Conservation (phyloP, 352 stramenopile species). For the Salisapilia sapeloensis region DNA sequence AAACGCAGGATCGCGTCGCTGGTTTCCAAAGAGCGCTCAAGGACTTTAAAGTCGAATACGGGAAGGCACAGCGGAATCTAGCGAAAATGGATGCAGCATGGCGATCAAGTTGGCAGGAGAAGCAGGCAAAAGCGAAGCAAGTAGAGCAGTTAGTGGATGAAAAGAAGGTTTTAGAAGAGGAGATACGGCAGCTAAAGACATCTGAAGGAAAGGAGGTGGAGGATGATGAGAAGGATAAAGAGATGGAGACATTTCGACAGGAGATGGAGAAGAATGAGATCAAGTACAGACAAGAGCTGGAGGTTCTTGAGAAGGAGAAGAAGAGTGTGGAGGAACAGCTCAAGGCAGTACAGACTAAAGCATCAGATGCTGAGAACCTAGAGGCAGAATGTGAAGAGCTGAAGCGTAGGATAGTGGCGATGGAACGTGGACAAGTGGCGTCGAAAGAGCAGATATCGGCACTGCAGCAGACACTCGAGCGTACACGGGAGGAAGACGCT, state of each 20-base stretch:
- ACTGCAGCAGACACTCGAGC: constrained; percentile 11
- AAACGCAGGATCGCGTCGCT: constrained; percentile 30
- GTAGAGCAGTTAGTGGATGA: constrained; percentile 9
- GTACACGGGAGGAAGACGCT: constrained; percentile 10
- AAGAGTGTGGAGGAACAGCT: constrained; percentile 3
- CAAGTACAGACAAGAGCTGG: constrained; percentile 6
- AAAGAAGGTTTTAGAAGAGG: constrained; percentile 3
- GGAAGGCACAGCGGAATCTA: constrained; percentile 49
- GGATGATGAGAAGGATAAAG: constrained; percentile 1
- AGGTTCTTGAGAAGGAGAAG: constrained; percentile 6
- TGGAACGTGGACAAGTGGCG: constrained; percentile 38
- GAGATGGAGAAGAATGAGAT: constrained; percentile 9
- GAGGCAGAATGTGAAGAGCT: constrained; percentile 9
- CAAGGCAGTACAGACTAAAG: constrained; percentile 3
- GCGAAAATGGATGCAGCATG: constrained; percentile 56
- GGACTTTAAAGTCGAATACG: constrained; percentile 32
- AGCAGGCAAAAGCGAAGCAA: constrained; percentile 1
- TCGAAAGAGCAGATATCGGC: constrained; percentile 22
- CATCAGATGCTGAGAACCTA: constrained; percentile 4
- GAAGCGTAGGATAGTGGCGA: constrained; percentile 22
- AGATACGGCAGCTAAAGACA: constrained; percentile 5
- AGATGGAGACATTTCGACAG: constrained; percentile 2
- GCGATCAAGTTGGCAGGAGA: constrained; percentile 2
- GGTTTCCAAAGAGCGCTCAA: constrained; percentile 19
- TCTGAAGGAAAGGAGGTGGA: constrained; percentile 4